Evolutionary conservation across 2,329 filamentous ascomycete genomes (phyloP).

Genomic region (Iodosphaeria phyllophila): DNA sequence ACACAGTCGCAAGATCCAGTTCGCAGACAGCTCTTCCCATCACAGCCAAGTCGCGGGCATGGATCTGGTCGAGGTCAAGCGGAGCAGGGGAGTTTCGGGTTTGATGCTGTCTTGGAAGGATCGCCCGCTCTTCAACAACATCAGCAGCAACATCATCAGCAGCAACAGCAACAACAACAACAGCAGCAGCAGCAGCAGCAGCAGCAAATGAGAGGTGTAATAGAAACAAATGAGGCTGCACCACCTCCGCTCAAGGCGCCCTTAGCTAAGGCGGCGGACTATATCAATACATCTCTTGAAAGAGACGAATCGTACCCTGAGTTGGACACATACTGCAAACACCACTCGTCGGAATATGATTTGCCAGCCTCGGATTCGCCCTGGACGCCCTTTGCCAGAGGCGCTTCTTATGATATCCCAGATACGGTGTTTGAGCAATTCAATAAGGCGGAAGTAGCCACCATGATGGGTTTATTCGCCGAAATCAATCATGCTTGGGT

Average conservation of each 20-base stretch:
- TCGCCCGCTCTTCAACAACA: neutral
- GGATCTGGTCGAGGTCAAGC: too few species aligned
- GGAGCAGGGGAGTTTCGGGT: slow-evolving; percentile 3
- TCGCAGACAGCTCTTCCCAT: slow-evolving; percentile 30
- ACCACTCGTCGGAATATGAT: slow-evolving; percentile 84
- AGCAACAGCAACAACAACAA: too few species aligned
- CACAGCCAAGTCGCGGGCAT: slow-evolving; percentile 7
- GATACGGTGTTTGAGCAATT: slow-evolving; percentile 86
- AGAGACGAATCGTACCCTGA: slow-evolving; percentile 71
- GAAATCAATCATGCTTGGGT: slow-evolving; percentile 93
- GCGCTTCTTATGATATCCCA: slow-evolving; percentile 74
- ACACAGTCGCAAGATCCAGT: slow-evolving; percentile 24
- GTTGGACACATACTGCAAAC: slow-evolving; percentile 72
- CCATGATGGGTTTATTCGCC: slow-evolving; percentile 89
- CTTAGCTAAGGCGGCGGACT: slow-evolving; percentile 61
- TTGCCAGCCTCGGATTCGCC: slow-evolving; percentile 45
- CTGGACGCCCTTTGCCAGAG: slow-evolving; percentile 80
- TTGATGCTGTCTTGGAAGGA: slow-evolving; percentile 5
- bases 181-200: too few species aligned
- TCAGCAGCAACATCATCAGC: too few species aligned
- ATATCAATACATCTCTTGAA: slow-evolving; percentile 62
- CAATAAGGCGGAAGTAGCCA: slow-evolving; percentile 70
- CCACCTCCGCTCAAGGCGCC: slow-evolving; percentile 23
- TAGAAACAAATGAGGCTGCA: slow-evolving; percentile 11
- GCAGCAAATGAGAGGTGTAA: slow-evolving; percentile 8